Conservation (phyloP, 768 basidiomycete genomes). For the Boletus rubescentipes region DNA sequence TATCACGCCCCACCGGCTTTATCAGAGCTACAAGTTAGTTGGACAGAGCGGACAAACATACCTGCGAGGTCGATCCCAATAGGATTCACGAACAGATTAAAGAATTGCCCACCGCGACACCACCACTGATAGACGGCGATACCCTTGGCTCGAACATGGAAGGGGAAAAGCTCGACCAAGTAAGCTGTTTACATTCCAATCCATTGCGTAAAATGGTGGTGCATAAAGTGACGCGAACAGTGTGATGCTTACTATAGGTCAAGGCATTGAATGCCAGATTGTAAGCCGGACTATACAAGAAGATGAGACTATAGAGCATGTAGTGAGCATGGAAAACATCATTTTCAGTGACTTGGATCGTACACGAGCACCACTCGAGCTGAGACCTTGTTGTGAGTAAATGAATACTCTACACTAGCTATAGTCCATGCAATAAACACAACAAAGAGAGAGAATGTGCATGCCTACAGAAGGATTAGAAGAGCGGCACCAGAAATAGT, state of each 20-base stretch:
- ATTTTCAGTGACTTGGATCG: background rate
- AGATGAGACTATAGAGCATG: conserved; percentile 6
- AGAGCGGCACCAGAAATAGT: too few relatives aligned
- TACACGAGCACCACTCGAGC: conserved; percentile 11
- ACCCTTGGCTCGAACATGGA: conserved; percentile 58
- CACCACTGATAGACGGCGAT: conserved; percentile 61
- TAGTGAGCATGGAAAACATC: background rate
- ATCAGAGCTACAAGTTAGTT: background rate
- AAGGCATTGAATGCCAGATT: conserved; percentile 7
- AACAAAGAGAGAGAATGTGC: conserved; percentile 13
- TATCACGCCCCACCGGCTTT: background rate
- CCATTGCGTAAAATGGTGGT: too few relatives aligned
- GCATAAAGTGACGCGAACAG: background rate
- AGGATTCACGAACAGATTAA: conserved; percentile 15
- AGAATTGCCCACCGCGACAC: conserved; percentile 36
- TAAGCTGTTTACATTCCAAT: too few relatives aligned
- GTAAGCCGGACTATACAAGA: background rate
- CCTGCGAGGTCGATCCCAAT: conserved; percentile 16
- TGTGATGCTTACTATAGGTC: background rate
- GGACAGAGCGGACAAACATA: background rate
- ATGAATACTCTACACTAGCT: conserved; percentile 12
- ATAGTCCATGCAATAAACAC: conserved; percentile 18
- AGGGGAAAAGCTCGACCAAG: conserved; percentile 64
- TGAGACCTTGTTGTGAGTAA: conserved; percentile 5
- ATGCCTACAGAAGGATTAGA: background rate